These are phyloP conservation scores for Cardamine chenopodiifolia DNA, from an alignment of 345 rosid genomes.

Conservation along the genomic window DNA sequence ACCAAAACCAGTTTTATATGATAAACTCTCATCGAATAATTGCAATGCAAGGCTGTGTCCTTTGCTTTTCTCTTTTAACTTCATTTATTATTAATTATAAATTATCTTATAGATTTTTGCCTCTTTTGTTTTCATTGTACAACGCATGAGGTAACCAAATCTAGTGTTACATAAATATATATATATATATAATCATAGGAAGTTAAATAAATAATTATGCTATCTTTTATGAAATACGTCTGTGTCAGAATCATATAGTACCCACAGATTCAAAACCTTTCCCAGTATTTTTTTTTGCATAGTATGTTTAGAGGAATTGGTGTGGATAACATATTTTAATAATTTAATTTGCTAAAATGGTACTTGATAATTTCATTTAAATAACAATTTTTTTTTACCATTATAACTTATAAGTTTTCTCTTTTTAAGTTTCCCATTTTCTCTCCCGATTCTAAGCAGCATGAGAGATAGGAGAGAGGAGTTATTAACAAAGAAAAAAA, in stretches of 20 bases:
- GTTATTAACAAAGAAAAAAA: not conserved
- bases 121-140: constrained; percentile 40
- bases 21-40: constrained; percentile 26
- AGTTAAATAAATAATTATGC: not conserved
- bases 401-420: not conserved
- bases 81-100: constrained; percentile 10
- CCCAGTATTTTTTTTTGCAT: constrained; percentile 1
- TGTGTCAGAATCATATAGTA: not conserved
- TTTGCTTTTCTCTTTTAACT: constrained; percentile 10
- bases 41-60: constrained; percentile 47
- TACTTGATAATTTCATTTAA: not conserved
- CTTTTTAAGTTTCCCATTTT: not conserved
- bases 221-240: not conserved
- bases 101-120: constrained; percentile 34
- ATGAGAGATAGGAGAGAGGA: not conserved
- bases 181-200: not conserved
- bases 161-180: constrained; percentile 31
- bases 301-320: not conserved
- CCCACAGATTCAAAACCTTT: constrained; percentile 32
- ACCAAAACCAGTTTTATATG: constrained; percentile 36
- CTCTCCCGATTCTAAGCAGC: not conserved
- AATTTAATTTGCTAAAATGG: not conserved
- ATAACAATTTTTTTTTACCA: not conserved
- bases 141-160: constrained; percentile 41
- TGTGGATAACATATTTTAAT: not conserved